Conservation (phyloP, 1,284 basidiomycete species). For the Xanthoconium separans region DNA sequence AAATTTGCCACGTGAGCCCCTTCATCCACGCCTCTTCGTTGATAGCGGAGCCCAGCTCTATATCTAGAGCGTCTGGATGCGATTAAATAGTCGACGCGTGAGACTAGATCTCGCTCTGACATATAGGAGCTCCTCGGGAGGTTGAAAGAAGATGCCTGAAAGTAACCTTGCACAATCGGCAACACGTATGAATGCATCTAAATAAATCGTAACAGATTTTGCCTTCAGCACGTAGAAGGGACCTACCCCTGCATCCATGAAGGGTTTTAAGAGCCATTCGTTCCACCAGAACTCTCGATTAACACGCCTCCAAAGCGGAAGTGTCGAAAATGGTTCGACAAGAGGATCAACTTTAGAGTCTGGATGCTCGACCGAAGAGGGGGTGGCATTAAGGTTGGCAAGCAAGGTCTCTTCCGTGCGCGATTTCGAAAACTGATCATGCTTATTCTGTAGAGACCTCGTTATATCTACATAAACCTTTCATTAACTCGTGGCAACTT, state of each 20-base stretch:
- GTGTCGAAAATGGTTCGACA: slow-evolving; percentile 64
- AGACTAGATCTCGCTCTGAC: slow-evolving; percentile 42
- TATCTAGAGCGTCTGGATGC: slow-evolving; percentile 88
- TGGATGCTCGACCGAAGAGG: slow-evolving; percentile 15
- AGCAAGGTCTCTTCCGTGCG: slow-evolving; percentile 57
- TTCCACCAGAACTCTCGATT: slow-evolving; percentile 92
- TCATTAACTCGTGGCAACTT: background rate
- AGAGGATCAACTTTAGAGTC: slow-evolving; percentile 52
- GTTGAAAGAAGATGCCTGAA: slow-evolving; percentile 56
- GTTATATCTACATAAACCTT: slow-evolving; percentile 60
- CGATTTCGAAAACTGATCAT: slow-evolving; percentile 57
- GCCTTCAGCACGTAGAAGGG: background rate
- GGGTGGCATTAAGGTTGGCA: slow-evolving; percentile 51
- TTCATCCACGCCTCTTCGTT: slow-evolving; percentile 90
- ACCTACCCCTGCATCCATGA: slow-evolving; percentile 72
- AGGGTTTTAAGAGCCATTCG: slow-evolving; percentile 73
- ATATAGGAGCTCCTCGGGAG: slow-evolving; percentile 55
- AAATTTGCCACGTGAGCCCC: slow-evolving; percentile 86
- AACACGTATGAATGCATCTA: slow-evolving; percentile 61
- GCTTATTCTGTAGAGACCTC: slow-evolving; percentile 75
- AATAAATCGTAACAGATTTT: background rate
- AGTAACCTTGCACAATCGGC: slow-evolving; percentile 76
- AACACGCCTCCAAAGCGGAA: slow-evolving; percentile 83
- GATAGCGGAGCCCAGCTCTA: slow-evolving; percentile 93
- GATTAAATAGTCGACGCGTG: slow-evolving; percentile 62